These are phyloP conservation scores for Zygoascus flipseniorum DNA, from an alignment of 805 yeast species.

Conservation along the genomic window DNA sequence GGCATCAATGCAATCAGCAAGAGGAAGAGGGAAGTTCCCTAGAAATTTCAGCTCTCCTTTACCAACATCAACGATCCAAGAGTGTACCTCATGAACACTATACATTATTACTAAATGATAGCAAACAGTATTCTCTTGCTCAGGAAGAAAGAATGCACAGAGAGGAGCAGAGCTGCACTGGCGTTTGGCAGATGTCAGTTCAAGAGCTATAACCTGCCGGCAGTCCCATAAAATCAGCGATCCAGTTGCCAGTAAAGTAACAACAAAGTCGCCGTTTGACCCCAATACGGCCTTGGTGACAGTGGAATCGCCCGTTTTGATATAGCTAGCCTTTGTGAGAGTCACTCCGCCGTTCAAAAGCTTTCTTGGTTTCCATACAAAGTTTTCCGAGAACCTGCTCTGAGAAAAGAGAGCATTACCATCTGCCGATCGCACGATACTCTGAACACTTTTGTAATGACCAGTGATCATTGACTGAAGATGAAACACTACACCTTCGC, in stretches of 20 bases:
- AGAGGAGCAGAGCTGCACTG: constrained; percentile 13
- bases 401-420: constrained; percentile 53
- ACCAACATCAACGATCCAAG: constrained; percentile 16
- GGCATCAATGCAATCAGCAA: constrained; percentile 21
- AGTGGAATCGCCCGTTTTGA: constrained; percentile 35
- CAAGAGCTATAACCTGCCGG: constrained; percentile 13
- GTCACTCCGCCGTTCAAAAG: constrained; percentile 28
- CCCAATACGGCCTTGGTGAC: constrained; percentile 42
- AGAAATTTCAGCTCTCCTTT: constrained; percentile 6
- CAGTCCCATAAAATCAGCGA: constrained; percentile 58
- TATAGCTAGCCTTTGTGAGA: constrained; percentile 32
- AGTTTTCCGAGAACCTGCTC: constrained; percentile 54
- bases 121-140: constrained; percentile 11
- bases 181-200: background rate
- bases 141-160: constrained; percentile 33
- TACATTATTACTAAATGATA: constrained; percentile 16
- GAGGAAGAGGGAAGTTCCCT: constrained; percentile 18
- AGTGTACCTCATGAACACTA: constrained; percentile 14
- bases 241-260: constrained; percentile 35
- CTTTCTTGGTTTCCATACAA: constrained; percentile 46
- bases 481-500: background rate
- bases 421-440: constrained; percentile 55
- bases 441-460: constrained; percentile 70
- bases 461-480: constrained; percentile 52
- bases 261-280: constrained; percentile 38